These are phyloP conservation scores for Pseudovirgaria hyperparasitica DNA, from an alignment of 2,329 filamentous ascomycete species.

Conservation along the genomic window DNA sequence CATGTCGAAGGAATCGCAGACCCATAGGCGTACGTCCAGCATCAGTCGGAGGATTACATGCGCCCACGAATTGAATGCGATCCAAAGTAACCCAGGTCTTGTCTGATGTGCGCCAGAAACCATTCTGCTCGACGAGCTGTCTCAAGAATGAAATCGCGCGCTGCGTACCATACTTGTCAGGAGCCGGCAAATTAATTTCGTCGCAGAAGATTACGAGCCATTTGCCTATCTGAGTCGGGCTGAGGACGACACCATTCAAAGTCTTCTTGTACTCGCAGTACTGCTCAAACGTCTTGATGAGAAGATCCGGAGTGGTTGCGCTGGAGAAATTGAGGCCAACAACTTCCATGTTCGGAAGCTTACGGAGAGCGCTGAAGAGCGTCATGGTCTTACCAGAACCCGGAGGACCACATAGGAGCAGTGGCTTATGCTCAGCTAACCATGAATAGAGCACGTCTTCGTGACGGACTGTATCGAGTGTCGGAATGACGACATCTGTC, in stretches of 20 bases:
- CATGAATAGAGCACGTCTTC: conserved; percentile 99
- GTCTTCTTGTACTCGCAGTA: conserved; percentile 99
- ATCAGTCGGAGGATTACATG: conserved; percentile 96
- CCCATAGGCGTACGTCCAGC: conserved; percentile 92
- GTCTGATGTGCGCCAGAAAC: conserved; percentile 96
- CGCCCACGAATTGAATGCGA: conserved; percentile 96
- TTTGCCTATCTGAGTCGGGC: conserved; percentile 88
- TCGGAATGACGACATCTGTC: conserved; percentile 97
- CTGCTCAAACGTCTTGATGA: conserved; percentile 99
- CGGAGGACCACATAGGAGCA: conserved; percentile 90
- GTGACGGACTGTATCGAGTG: conserved; percentile 90
- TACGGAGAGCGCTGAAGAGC: conserved; percentile 90
- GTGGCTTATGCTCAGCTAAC: conserved; percentile 95
- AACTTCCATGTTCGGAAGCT: conserved; percentile 96
- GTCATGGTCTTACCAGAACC: conserved; percentile 99
- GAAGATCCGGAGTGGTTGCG: conserved; percentile 89
- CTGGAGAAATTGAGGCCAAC: conserved; percentile 99
- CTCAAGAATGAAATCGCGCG: conserved; percentile 94
- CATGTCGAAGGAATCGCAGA: conserved; percentile 85
- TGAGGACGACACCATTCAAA: conserved; percentile 86
- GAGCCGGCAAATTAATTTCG: conserved; percentile 96
- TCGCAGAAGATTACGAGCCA: conserved; percentile 99
- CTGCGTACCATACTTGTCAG: conserved; percentile 95
- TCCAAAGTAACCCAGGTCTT: conserved; percentile 97
- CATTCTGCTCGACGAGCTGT: conserved; percentile 96